phyloP scores from a whole-genome alignment of 2,329 filamentous ascomycete genomes.

The Botrytis medusae region DNA sequence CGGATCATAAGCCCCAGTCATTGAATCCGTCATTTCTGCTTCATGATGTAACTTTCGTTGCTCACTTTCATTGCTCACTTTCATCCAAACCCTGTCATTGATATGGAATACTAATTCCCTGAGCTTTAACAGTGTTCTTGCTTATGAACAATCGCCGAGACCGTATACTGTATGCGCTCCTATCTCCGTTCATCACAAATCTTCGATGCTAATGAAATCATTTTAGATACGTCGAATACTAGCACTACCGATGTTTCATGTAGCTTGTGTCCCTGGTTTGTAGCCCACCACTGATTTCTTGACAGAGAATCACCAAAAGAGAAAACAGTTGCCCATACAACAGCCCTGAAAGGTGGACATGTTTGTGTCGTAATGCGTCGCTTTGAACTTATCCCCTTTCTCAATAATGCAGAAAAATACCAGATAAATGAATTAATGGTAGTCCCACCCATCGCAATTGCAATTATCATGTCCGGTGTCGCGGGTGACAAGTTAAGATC shows the following conservation, averaged over 20 bases:
- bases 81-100: neutral
- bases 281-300: neutral
- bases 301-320: neutral
- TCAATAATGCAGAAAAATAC: conserved; percentile 65
- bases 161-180: conserved; percentile 59
- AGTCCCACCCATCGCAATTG: conserved; percentile 75
- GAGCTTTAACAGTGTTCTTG: conserved; percentile 35
- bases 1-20: no score
- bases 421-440: conserved; percentile 64
- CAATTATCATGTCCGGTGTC: conserved; percentile 46
- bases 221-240: conserved; percentile 51
- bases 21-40: no score
- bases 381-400: conserved; percentile 73
- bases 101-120: neutral
- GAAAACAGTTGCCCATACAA: conserved; percentile 65
- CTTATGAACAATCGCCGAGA: conserved; percentile 52
- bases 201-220: neutral
- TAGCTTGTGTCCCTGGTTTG: conserved; percentile 67
- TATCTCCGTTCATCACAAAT: conserved; percentile 32
- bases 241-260: conserved; percentile 53
- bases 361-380: conserved; percentile 60
- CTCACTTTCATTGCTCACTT: neutral
- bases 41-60: no score
- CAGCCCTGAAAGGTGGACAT: conserved; percentile 28
- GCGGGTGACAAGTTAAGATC: conserved; percentile 55